Conservation (phyloP, 2,329 filamentous ascomycete species). For the Penicillium sp. region DNA sequence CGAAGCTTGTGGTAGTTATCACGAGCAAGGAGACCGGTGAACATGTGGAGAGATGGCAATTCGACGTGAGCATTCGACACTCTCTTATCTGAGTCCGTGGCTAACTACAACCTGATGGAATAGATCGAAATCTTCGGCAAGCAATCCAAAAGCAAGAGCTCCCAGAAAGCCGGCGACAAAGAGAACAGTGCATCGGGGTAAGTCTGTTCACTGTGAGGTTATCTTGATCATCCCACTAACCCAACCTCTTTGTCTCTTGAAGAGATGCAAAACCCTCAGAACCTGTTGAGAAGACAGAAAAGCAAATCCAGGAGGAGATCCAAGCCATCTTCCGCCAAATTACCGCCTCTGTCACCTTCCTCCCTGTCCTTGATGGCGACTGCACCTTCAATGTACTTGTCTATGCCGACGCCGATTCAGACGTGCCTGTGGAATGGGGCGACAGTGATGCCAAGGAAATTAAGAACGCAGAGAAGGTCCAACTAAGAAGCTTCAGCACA, state of each 20-base stretch:
- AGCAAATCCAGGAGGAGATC: slow-evolving; percentile 93
- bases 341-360: slow-evolving; percentile 93
- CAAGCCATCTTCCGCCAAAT: slow-evolving; percentile 97
- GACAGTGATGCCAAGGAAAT: slow-evolving; percentile 99
- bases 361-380: slow-evolving; percentile 88
- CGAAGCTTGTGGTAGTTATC: slow-evolving; percentile 93
- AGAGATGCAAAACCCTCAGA: slow-evolving; percentile 33
- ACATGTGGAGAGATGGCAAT: slow-evolving; percentile 96
- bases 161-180: slow-evolving; percentile 57
- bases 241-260: slow-evolving; percentile 4
- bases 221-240: neutral
- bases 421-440: slow-evolving; percentile 97
- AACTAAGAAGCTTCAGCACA: slow-evolving; percentile 93
- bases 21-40: slow-evolving; percentile 96
- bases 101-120: slow-evolving; percentile 9
- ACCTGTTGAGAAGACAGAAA: slow-evolving; percentile 73
- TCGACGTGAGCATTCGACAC: slow-evolving; percentile 63
- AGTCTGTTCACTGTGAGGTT: slow-evolving; percentile 16
- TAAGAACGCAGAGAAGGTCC: slow-evolving; percentile 87
- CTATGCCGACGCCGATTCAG: slow-evolving; percentile 93
- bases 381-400: slow-evolving; percentile 99
- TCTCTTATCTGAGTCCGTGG: neutral
- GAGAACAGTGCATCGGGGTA: slow-evolving; percentile 65
- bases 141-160: slow-evolving; percentile 48
- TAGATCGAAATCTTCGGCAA: slow-evolving; percentile 59